These are phyloP conservation scores for Backusella macrospora DNA, from an alignment of 192 early-diverging fungal genomes.

Conservation along the genomic window DNA sequence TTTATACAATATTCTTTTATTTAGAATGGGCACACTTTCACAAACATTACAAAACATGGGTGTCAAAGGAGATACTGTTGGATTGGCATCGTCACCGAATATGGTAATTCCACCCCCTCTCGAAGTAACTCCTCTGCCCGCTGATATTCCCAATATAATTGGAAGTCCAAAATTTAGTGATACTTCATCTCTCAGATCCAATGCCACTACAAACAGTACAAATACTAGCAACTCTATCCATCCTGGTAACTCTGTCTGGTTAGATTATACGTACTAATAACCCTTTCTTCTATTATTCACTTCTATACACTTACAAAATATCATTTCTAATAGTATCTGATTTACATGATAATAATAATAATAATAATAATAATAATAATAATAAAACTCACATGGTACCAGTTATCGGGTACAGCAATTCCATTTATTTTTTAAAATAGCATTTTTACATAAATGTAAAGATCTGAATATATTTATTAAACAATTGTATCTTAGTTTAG, in stretches of 20 bases:
- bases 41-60: slow-evolving; percentile 50
- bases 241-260: slow-evolving; percentile 19
- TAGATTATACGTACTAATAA: slow-evolving; percentile 6
- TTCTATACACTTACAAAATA: background rate
- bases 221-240: background rate
- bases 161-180: background rate
- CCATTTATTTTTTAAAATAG: background rate
- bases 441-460: no score
- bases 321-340: background rate
- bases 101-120: slow-evolving; percentile 44
- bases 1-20: background rate
- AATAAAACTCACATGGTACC: slow-evolving; percentile 8
- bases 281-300: background rate
- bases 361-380: slow-evolving; percentile 5
- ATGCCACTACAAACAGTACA: background rate
- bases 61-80: slow-evolving; percentile 35
- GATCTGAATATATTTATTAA: no score
- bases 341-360: background rate
- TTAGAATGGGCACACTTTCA: slow-evolving; percentile 32
- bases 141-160: background rate
- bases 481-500: no score
- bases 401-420: no score
- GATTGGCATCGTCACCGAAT: slow-evolving; percentile 24
- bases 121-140: slow-evolving; percentile 6
- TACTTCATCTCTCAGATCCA: background rate